Base-by-base conservation (phyloP, 352 stramenopile genomes). In the Phytophthora nicotianae region DNA sequence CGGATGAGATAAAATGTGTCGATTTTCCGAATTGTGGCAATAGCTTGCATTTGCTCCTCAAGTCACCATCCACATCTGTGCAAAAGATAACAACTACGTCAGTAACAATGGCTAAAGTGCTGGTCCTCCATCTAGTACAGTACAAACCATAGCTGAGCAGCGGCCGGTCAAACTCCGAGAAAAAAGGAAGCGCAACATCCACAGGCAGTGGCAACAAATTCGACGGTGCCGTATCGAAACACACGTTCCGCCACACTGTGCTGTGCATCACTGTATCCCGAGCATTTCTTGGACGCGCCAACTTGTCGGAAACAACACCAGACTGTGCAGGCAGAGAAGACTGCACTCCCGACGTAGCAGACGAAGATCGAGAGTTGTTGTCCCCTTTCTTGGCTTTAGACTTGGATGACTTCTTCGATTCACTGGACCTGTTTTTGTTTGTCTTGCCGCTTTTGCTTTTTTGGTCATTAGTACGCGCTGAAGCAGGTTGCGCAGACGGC, bases 31-130 rank as follows among this genome's bases (percentile, higher is more conserved):
- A 88, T 14, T 65, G 64, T 16, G 65, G 37, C 14, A 88, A 27
- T 10, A 90, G 32, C 35, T 71, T 73, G 37, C 77, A 87, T 35
- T 82, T 88, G 19, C 61, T 60, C 16, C 66, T 72, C 11, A 90
- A 70, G 9, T 75, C 71, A 16, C 68, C 72, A 16, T 59, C 66
- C 21, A 61, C 24, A 67, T 92, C 83, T 91, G 24, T 9, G 53
- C 13, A 60, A 52, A 19, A 46, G 6, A 24, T 26, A 17, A 43
- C 35, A 17, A 48, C 13, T 59, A 49, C 2, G 19, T 51, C 13
- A 58, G 19, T 24, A 68, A 43, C 10, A 58, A 50, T 10, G 20
- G 8, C 8, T 35, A 37, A 37, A 2, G 49, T 9, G 11, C 17
- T 17, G 43, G 16, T 23, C 26, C 32, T 23, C 4, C 21, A 50